Evolutionary conservation across 352 stramenopile species (phyloP).

Genomic region (Blastocystis hominis): DNA sequence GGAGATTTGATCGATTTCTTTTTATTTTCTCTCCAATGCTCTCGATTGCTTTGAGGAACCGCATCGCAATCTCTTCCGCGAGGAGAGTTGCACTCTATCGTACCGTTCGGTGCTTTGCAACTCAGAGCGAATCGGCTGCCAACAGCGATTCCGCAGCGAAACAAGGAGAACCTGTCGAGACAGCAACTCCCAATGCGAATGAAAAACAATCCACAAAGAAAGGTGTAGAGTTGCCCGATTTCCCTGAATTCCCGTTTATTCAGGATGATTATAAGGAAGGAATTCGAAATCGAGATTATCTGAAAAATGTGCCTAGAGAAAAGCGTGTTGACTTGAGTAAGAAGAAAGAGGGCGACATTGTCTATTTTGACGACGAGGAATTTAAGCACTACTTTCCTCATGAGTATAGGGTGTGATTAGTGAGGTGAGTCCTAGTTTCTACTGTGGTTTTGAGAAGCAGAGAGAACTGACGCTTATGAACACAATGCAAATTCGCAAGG

Average conservation of each 20-base stretch:
- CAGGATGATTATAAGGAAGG: background rate
- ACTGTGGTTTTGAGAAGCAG: slow-evolving; percentile 49
- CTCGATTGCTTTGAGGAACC: background rate
- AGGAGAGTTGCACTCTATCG: background rate
- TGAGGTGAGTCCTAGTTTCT: background rate
- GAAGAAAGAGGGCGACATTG: slow-evolving; percentile 18
- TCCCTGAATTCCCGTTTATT: slow-evolving; percentile 26
- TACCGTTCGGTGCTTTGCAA: background rate
- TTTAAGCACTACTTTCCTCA: slow-evolving; percentile 49
- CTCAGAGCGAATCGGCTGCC: background rate
- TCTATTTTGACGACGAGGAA: slow-evolving; percentile 49
- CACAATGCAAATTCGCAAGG: slow-evolving; percentile 35
- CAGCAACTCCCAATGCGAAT: background rate
- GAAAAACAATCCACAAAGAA: background rate
- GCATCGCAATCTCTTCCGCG: background rate
- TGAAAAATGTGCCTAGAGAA: slow-evolving; percentile 15
- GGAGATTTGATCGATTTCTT: too few species aligned
- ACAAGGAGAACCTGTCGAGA: background rate
- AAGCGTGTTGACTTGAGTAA: slow-evolving; percentile 2
- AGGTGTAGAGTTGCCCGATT: slow-evolving; percentile 3
- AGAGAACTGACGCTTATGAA: slow-evolving; percentile 26
- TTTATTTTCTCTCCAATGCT: background rate
- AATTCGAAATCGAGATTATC: slow-evolving; percentile 39
- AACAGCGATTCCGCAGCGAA: background rate
- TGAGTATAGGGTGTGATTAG: background rate